phyloP scores from a whole-genome alignment of 1,139 yeast genomes.

The Blastobotrys indianensis region DNA sequence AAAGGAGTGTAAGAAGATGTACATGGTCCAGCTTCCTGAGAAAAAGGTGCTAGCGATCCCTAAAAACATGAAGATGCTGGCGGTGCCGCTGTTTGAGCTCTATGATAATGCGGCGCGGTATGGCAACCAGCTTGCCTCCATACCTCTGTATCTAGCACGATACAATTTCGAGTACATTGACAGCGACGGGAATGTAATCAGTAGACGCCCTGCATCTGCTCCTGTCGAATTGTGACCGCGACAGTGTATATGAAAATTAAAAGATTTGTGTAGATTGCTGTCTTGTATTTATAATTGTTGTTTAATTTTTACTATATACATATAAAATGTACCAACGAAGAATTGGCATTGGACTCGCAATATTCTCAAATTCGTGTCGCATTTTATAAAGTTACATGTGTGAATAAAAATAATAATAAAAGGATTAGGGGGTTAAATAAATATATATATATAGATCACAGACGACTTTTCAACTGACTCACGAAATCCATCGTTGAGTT shows the following conservation, averaged over 20 bases:
- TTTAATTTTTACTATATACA: too few species aligned
- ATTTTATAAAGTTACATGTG: neutral
- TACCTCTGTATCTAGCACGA: conserved; percentile 33
- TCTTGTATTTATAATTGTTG: too few species aligned
- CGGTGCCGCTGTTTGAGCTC: conserved; percentile 34
- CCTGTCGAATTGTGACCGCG: too few species aligned
- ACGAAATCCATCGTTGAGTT: conserved; percentile 73
- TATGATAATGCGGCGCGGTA: conserved; percentile 34
- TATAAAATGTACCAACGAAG: too few species aligned
- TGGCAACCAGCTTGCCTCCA: conserved; percentile 32
- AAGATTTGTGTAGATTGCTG: too few species aligned
- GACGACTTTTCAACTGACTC: conserved; percentile 3
- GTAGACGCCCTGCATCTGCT: conserved; percentile 2
- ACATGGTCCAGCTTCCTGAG: conserved; percentile 31
- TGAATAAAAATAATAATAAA: neutral
- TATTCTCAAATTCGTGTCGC: neutral
- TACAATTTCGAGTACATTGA: conserved; percentile 33
- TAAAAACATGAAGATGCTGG: conserved; percentile 31
- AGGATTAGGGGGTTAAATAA: neutral
- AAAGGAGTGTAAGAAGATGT: conserved; percentile 35
- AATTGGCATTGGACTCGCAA: too few species aligned
- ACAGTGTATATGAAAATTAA: too few species aligned
- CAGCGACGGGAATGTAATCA: conserved; percentile 5
- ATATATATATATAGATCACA: conserved; percentile 4
- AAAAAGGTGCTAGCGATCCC: conserved; percentile 30